Evolutionary conservation across 495 filamentous ascomycete genomes (phyloP).

Genomic region (Coniosporium apollinis): DNA sequence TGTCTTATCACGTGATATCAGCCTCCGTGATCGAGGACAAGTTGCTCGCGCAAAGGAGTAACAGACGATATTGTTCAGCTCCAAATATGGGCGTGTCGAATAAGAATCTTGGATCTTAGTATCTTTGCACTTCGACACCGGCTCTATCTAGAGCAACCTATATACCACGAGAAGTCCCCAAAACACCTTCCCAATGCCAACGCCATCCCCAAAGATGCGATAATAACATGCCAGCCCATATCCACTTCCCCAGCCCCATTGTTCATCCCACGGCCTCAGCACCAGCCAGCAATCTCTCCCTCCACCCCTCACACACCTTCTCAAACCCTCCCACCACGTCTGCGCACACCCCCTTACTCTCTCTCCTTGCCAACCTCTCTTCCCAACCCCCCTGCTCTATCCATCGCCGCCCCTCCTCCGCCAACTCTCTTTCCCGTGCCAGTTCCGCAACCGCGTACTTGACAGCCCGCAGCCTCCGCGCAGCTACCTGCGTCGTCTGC

Average conservation of each 20-base stretch:
- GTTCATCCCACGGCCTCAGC: slow-evolving; percentile 2
- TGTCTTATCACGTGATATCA: too few species aligned
- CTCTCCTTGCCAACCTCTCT: slow-evolving; percentile 49
- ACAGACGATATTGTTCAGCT: too few species aligned
- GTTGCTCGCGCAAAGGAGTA: too few species aligned
- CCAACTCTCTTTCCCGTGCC: slow-evolving; percentile 59
- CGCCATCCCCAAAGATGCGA: too few species aligned
- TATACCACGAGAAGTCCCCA: too few species aligned
- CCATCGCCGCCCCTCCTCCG: slow-evolving; percentile 67
- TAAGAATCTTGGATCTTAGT: too few species aligned
- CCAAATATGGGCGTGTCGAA: too few species aligned
- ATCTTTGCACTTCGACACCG: too few species aligned
- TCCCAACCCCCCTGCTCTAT: slow-evolving; percentile 63
- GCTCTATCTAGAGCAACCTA: too few species aligned
- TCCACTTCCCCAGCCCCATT: not conserved
- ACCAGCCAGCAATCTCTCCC: slow-evolving; percentile 30
- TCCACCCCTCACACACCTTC: slow-evolving; percentile 54
- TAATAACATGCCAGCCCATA: not conserved
- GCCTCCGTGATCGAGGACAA: too few species aligned
- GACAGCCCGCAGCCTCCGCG: slow-evolving; percentile 54
- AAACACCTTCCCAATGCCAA: too few species aligned
- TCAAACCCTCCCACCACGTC: slow-evolving; percentile 89
- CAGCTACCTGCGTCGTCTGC: slow-evolving; percentile 66
- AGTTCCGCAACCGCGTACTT: slow-evolving; percentile 72
- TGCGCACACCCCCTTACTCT: slow-evolving; percentile 60